phyloP scores from a whole-genome alignment of 305 asterid species.

The Solanum hybrid region DNA sequence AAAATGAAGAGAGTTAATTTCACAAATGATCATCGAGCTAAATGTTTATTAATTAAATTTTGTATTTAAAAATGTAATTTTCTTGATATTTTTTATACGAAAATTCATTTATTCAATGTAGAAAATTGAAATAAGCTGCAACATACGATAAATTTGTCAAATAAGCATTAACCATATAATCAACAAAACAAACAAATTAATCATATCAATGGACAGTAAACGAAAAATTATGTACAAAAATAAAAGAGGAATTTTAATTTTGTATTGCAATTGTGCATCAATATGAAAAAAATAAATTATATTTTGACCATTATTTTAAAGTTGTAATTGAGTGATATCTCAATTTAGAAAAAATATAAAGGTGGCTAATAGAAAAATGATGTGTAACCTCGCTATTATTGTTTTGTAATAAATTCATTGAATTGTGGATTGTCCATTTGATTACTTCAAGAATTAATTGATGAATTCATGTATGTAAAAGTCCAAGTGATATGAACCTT shows the following conservation, averaged over 20 bases:
- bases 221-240: neutral
- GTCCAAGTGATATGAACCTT: too few relatives aligned
- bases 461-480: too few relatives aligned
- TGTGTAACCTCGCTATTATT: neutral
- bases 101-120: neutral
- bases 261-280: neutral
- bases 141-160: neutral
- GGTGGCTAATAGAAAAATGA: neutral
- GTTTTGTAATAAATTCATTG: neutral
- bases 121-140: too few relatives aligned
- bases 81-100: neutral
- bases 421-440: too few relatives aligned
- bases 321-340: neutral
- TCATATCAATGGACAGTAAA: neutral
- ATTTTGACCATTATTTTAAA: neutral
- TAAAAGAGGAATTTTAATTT: neutral
- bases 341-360: neutral
- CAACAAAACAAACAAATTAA: neutral
- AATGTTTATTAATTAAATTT: neutral
- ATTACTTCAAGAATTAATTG: too few relatives aligned
- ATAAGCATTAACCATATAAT: neutral
- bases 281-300: neutral
- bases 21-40: neutral
- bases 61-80: too few relatives aligned
- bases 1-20: neutral